phyloP scores from a whole-genome alignment of 116 monocot genomes.

The Iris pallida region DNA sequence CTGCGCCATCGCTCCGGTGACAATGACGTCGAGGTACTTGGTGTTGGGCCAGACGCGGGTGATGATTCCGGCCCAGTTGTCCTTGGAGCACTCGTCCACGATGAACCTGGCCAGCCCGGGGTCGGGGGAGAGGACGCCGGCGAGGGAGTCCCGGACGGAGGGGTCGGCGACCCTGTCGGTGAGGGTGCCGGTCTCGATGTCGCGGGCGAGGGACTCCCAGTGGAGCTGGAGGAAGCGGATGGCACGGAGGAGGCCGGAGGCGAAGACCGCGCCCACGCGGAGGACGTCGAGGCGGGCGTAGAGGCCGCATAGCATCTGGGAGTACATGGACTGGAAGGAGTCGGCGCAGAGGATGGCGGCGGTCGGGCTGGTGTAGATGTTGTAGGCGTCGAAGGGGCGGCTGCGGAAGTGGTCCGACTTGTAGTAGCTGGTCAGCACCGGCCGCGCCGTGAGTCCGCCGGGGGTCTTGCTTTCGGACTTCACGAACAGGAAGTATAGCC shows the following conservation, averaged over 20 bases:
- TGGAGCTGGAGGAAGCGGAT: conserved; percentile 77
- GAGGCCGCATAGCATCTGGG: conserved; percentile 87
- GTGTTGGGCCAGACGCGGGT: conserved; percentile 76
- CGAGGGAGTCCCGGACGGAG: conserved; percentile 37
- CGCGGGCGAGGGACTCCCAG: conserved; percentile 52
- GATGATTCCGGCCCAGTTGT: conserved; percentile 56
- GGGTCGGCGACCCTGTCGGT: conserved; percentile 38
- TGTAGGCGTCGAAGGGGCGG: conserved; percentile 69
- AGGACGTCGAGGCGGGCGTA: conserved; percentile 56
- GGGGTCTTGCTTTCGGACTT: conserved; percentile 81
- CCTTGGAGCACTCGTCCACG: conserved; percentile 32
- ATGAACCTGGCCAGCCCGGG: conserved; percentile 45
- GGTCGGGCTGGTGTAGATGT: conserved; percentile 69
- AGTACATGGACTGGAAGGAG: conserved; percentile 83
- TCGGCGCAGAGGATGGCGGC: conserved; percentile 78
- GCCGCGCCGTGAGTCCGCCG: conserved; percentile 63
- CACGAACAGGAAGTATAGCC: conserved; percentile 75
- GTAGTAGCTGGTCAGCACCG: conserved; percentile 88
- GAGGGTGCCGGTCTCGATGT: conserved; percentile 55
- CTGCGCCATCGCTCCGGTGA: conserved; percentile 86
- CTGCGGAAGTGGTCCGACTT: conserved; percentile 68
- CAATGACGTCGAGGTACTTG: conserved; percentile 81
- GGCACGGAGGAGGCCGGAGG: conserved; percentile 81
- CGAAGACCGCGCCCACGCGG: conserved; percentile 82
- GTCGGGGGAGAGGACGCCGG: conserved; percentile 38